Conservation (phyloP, 2,329 filamentous ascomycete species). For the Hypoxylon sp. region DNA sequence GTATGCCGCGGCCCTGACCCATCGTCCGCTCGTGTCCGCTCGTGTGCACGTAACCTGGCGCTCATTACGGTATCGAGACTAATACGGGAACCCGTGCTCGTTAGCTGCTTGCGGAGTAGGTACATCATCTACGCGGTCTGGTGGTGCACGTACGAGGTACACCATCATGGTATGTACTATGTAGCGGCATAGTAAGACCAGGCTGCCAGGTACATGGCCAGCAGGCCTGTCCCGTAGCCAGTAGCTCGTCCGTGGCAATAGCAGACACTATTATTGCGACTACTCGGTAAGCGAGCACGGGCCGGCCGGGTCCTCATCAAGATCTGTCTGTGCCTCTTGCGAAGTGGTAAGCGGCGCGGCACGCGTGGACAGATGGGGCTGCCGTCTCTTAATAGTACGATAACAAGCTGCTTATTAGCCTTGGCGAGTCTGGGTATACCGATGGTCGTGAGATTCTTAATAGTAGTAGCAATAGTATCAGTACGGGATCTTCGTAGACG, state of each 20-base stretch:
- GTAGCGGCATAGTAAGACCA: no score
- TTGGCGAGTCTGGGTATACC: constrained; percentile 6
- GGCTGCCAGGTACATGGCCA: no score
- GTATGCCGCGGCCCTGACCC: constrained; percentile 4
- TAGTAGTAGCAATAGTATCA: no score
- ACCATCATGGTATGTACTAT: no score
- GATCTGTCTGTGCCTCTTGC: constrained; percentile 29
- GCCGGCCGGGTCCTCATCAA: constrained; percentile 10
- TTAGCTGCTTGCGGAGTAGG: constrained; percentile 27
- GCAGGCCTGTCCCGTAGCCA: no score
- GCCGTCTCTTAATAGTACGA: constrained; percentile 3
- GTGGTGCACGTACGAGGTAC: no score
- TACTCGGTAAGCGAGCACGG: neutral
- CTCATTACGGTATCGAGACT: constrained; percentile 17
- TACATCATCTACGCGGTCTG: no score
- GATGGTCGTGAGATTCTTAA: constrained; percentile 9
- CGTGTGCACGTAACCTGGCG: no score
- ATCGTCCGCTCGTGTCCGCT: constrained; percentile 10
- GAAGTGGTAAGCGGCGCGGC: constrained; percentile 17
- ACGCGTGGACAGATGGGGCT: constrained; percentile 15
- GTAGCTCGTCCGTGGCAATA: no score
- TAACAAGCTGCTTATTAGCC: constrained; percentile 10
- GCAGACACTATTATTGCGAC: neutral
- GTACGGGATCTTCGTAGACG: constrained; percentile 10
- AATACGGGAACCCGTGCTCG: constrained; percentile 13